Percentiles rank a stretch among this genome's conserved stretches.
These are phyloP conservation scores for Fusarium pseudocircinatum DNA, from an alignment of 2,329 filamentous ascomycete species.

Conservation along the genomic window DNA sequence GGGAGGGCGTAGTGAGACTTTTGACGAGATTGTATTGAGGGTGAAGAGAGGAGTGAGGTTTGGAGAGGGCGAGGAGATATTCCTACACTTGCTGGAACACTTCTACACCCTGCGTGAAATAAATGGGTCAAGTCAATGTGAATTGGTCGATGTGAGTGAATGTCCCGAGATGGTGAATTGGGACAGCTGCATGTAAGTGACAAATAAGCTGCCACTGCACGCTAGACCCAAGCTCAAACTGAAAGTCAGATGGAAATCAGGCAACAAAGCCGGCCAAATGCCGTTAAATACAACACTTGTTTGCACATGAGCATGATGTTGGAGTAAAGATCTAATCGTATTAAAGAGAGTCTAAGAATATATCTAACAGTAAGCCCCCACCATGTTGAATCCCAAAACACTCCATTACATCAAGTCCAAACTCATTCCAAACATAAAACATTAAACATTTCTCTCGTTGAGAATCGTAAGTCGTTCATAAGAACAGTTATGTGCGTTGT, in stretches of 20 bases:
- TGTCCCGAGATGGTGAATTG: background rate
- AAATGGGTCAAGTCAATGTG: too few relatives aligned
- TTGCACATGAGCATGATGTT: rapidly evolving
- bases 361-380: background rate
- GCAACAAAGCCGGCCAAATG: too few relatives aligned
- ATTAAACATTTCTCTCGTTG: constrained; percentile 27
- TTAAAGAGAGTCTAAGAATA: constrained; percentile 31
- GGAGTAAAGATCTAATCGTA: constrained; percentile 8
- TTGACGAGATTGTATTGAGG: background rate
- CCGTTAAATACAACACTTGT: rapidly evolving
- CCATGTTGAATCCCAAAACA: background rate
- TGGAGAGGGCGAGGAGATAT: too few relatives aligned
- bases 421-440: background rate
- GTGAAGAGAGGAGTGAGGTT: background rate
- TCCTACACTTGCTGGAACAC: too few relatives aligned
- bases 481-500: constrained; percentile 23
- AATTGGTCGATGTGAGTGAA: too few relatives aligned
- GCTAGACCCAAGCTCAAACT: rapidly evolving
- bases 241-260: too few relatives aligned
- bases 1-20: too few relatives aligned
- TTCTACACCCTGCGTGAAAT: background rate
- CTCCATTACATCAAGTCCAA: background rate
- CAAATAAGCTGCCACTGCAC: background rate
- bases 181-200: background rate
- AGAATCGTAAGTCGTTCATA: constrained; percentile 30